Evolutionary conservation across 2,329 filamentous ascomycete species (phyloP), one percentile per base, ranked within the genome.

Genomic region (Balansia obtecta): DNA sequence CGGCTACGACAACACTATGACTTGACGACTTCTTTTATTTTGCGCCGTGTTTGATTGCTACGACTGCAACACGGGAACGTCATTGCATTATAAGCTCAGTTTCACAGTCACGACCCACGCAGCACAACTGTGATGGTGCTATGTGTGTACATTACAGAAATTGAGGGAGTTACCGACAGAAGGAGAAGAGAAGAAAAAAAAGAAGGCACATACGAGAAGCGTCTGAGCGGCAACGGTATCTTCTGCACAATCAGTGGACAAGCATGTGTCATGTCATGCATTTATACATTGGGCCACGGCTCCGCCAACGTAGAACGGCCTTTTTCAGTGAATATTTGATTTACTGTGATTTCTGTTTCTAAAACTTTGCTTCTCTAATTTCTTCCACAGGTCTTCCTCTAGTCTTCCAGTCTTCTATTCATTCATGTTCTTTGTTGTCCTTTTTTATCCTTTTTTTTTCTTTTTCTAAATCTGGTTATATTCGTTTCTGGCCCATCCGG

Each of bases 21-120:
- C 56, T 62, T 69, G 61, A 71, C 61, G 67, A 70, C 60, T 68
- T 63, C 64, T 61, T 57, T 64, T 64, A 59, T 55, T 50, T 56
- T 60, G 59, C 59, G 55, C 61, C 50, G 57, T 66, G 63, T 66
- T 62, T 61, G 58, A 61, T 56, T 60, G 62, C 53, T 56, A 51
- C 43, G 48, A 44, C 46, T 44, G 42, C 37, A 46, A 45, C 47
- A 50, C 51, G 22, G 46, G 47, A 53, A 57, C 50, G 56, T 57
- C 51, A 53, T 55, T 52, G 48, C 48, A 56, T 47, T 58, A 60
- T 54, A 50, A 55, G 58, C 54, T 54, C 53, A 54, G 52, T 53
- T 49, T 45, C 52, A 51, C 48, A 52, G 55, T 56, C 45, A 51
- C 49, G 52, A 61, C 54, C 55, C 54, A 54, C 63, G 64, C 61